Base-by-base conservation (phyloP, 805 yeast genomes). In the Hanseniaspora thailandica region DNA sequence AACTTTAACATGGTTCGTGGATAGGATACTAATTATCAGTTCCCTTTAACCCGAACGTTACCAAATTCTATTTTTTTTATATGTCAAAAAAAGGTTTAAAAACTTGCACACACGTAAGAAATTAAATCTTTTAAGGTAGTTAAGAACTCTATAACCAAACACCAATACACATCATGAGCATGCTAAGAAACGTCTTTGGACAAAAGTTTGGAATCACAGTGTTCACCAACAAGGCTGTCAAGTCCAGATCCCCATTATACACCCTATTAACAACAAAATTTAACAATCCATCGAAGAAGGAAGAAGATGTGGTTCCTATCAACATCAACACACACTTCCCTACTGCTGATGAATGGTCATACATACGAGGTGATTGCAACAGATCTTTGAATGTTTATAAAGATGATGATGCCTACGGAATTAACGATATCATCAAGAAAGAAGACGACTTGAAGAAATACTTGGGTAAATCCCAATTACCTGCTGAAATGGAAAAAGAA, bases 381-480 rank as follows among this genome's bases (percentile, higher is more conserved):
- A 50, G 54, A 43, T 50, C 54, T 7, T 43, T 50, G 30, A 50
- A 50, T 15, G 47, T 50, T 4, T 50, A 17, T 23, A 43, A 50
- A 22, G 45, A 45, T 15, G 54, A 50, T 35, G 54, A 50, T 35
- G 31, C 39, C 8, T 43, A 30, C 25, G 47, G 54, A 26, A 34
- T 50, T n/a, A 31, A 25, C 4, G 54, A 50, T n/a, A 35, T 50
- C 7, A 43, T 50, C 25, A 40, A 34, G 13, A 26, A 26, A 5
- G 54, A 50, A 50, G 39, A 30, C 15, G 35, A 33, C 15, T 19
- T 50, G 13, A 45, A 43, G 10, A n/a, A 28, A 2, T 20, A 43
- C 22, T 8, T 50, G 5, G 47, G 54, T 20, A 26, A 43, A 34
- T 34, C 45, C n/a, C 54, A 50, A 20, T 30, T 39, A 17, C 22